Conservation (phyloP, 1,139 yeast species). For the Debaryomycetaceae sp. region DNA sequence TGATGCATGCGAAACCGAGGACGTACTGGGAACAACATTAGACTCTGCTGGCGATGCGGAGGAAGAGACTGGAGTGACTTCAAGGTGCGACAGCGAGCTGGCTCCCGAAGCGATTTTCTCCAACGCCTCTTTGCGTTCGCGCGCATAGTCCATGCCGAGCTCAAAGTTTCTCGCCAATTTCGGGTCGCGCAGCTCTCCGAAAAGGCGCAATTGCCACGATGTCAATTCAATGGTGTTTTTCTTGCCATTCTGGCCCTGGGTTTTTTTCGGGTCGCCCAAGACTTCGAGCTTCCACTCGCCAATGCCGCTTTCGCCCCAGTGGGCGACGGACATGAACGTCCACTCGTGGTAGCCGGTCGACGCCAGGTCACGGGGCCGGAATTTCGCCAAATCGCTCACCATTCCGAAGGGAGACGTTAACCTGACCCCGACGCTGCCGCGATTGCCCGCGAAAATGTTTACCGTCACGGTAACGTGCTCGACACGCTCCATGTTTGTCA, state of each 20-base stretch:
- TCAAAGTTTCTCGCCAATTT: conserved; percentile 42
- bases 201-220: conserved; percentile 69
- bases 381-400: conserved; percentile 64
- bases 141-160: conserved; percentile 30
- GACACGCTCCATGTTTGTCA: conserved; percentile 53
- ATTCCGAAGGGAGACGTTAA: conserved; percentile 70
- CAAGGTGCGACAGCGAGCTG: conserved; percentile 3
- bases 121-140: conserved; percentile 20
- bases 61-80: background rate
- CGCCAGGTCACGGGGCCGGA: conserved; percentile 49
- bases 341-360: conserved; percentile 60
- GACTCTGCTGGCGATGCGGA: background rate
- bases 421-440: conserved; percentile 64
- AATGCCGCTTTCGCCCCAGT: conserved; percentile 82
- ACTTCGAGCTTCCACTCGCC: conserved; percentile 83
- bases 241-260: conserved; percentile 2
- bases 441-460: conserved; percentile 47
- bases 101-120: conserved; percentile 3
- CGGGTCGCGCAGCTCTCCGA: conserved; percentile 70
- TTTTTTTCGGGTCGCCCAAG: conserved; percentile 13
- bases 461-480: conserved; percentile 86
- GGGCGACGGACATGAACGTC: conserved; percentile 98
- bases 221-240: conserved; percentile 35
- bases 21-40: background rate
- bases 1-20: conserved; percentile 2